Conservation (phyloP, 2,329 filamentous ascomycete genomes). For the Cercospora sp. region DNA sequence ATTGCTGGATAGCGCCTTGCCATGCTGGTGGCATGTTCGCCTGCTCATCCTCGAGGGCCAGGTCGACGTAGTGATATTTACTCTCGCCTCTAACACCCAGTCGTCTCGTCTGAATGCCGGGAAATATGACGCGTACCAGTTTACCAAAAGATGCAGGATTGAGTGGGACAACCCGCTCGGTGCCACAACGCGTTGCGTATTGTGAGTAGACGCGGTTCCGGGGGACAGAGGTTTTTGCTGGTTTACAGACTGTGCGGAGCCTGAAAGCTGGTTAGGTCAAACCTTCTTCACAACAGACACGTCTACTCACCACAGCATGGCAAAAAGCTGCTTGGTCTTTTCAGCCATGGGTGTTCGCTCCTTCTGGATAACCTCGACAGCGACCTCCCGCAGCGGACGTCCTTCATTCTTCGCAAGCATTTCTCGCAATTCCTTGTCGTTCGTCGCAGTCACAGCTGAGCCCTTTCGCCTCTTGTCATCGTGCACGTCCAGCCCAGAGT, state of each 20-base stretch:
- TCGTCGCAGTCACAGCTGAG: conserved; percentile 72
- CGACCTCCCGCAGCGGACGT: conserved; percentile 69
- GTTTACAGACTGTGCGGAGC: conserved; percentile 71
- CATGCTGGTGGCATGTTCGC: conserved; percentile 30
- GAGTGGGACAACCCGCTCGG: conserved; percentile 87
- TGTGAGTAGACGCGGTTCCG: conserved; percentile 92
- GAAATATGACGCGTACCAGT: conserved; percentile 92
- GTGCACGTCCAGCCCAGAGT: conserved; percentile 34
- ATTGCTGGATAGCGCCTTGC: conserved; percentile 25
- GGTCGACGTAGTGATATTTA: conserved; percentile 86
- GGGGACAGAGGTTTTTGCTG: conserved; percentile 82
- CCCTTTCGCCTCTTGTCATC: conserved; percentile 55
- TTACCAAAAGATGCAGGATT: conserved; percentile 98
- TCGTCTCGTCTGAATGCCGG: conserved; percentile 87
- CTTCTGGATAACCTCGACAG: conserved; percentile 73
- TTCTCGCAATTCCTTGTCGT: conserved; percentile 77
- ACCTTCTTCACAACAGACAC: not conserved
- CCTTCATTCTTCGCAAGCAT: conserved; percentile 70
- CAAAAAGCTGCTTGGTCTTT: conserved; percentile 80
- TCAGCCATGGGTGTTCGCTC: conserved; percentile 80
- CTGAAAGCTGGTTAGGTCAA: conserved; percentile 48
- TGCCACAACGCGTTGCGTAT: conserved; percentile 90
- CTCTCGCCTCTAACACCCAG: conserved; percentile 94
- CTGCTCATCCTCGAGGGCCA: conserved; percentile 52
- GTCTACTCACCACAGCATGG: conserved; percentile 75